Evolutionary conservation across 202 grass and related monocot genomes (phyloP), one percentile per base, ranked within the genome.

Genomic region (Sporobolus alterniflorus): DNA sequence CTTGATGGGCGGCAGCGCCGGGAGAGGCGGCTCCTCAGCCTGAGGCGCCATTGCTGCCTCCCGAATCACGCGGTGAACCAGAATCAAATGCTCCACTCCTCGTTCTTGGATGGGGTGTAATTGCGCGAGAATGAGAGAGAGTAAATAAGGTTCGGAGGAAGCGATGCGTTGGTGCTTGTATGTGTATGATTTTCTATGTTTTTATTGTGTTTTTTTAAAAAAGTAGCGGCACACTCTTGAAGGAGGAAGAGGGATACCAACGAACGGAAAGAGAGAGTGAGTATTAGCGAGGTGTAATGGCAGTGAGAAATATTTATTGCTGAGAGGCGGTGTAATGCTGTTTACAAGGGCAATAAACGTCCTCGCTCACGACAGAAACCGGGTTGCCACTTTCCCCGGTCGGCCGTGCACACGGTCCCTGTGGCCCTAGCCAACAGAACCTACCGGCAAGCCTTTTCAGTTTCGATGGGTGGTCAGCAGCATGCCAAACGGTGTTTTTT

Each of bases 1-100:
- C 59, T 77, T 83, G 88, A 94, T 92, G 16, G 73, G 82, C 36
- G 84, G 81, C 54, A 92, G 82, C 56, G 74, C 52, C 32, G 81
- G 87, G 29, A 94, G 68, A 49, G 20, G 20, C 64, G 13, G n/a
- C n/a, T 88, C 84, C 42, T 81, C 81, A 52, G 57, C 67, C 17
- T 41, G 71, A 32, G 89, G 64, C n/a, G 73, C 64, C 84, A 91
- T 91, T 65, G 56, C 69, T 14, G 63, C 36, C 62, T 24, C 54
- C 51, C 69, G 22, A 83, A 80, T 83, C 69, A 40, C 78, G 54
- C 29, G 54, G 59, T 57, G 41, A 79, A 83, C 21, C 26, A 47
- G 83, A 73, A 30, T 74, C 67, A 78, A 79, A 83, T 83, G 82
- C 79, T 67, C 46, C 60, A 83, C 79, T 67, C 46, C 60, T 62